Percentiles rank a stretch among this genome's conserved stretches.
phyloP scores from a whole-genome alignment of 2,329 filamentous ascomycete genomes.

The Pseudomassariella vexata region DNA sequence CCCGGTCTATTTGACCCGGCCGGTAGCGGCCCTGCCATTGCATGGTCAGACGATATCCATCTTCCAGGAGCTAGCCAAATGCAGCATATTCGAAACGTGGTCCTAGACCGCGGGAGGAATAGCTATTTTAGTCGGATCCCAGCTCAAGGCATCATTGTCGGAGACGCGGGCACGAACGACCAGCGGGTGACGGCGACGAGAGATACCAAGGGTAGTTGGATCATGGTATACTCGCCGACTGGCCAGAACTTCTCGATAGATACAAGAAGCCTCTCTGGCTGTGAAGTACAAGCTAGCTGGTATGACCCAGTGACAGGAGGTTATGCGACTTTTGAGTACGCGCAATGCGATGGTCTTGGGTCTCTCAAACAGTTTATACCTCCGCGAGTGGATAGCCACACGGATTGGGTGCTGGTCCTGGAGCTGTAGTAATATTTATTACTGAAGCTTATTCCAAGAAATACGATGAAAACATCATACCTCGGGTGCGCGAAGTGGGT shows the following conservation, averaged over 20 bases:
- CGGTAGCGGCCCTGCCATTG: conserved; percentile 9
- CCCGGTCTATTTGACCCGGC: conserved; percentile 9
- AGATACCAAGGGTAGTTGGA: conserved; percentile 11
- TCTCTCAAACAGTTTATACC: conserved; percentile 9
- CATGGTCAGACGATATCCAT: conserved; percentile 11
- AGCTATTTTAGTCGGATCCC: conserved; percentile 9
- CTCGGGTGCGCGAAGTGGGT: too few species aligned
- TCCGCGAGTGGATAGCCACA: conserved; percentile 5
- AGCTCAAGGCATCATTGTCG: conserved; percentile 10
- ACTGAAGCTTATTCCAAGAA: too few species aligned
- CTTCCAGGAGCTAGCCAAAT: conserved; percentile 13
- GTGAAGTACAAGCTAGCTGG: conserved; percentile 11
- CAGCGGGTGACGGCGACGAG: conserved; percentile 10
- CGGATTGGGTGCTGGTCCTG: conserved; percentile 13
- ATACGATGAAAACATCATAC: too few species aligned
- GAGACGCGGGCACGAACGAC: conserved; percentile 10
- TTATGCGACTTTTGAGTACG: conserved; percentile 9
- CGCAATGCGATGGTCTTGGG: conserved; percentile 5
- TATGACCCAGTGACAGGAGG: conserved; percentile 8
- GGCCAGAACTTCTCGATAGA: conserved; percentile 11
- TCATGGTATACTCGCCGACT: conserved; percentile 14
- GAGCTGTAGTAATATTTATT: conserved; percentile 1
- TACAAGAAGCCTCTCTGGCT: conserved; percentile 7
- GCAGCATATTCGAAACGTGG: conserved; percentile 12
- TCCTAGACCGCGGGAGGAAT: conserved; percentile 11